Evolutionary conservation across 2,329 filamentous ascomycete genomes (phyloP).

Genomic region (Macroventuria anomochaeta): DNA sequence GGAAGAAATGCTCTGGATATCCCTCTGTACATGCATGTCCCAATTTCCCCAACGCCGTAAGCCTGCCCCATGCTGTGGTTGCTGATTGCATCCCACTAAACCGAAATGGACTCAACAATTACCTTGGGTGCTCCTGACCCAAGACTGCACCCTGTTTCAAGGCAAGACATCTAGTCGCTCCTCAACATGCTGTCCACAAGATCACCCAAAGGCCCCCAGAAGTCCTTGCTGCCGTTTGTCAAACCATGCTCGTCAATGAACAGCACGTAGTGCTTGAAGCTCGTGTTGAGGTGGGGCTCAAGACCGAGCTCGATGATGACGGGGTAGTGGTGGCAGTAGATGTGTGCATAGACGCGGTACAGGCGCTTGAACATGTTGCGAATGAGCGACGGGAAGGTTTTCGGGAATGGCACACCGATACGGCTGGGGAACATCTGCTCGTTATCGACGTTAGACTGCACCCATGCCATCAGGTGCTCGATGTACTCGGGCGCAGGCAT

Average conservation of each 20-base stretch:
- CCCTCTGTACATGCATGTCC: conserved; percentile 8
- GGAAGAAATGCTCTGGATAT: conserved; percentile 12
- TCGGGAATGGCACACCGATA: conserved; percentile 92
- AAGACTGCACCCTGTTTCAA: background rate
- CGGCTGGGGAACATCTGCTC: conserved; percentile 93
- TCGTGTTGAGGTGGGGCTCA: conserved; percentile 97
- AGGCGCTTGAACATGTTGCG: conserved; percentile 99
- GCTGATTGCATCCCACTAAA: background rate
- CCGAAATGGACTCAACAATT: background rate
- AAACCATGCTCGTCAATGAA: conserved; percentile 97
- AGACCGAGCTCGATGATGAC: conserved; percentile 93
- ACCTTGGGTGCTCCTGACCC: no score
- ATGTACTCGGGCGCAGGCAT: conserved; percentile 98
- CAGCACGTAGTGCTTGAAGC: conserved; percentile 99
- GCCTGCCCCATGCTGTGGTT: conserved; percentile 3
- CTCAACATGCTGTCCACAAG: conserved; percentile 97
- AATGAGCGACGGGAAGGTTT: conserved; percentile 89
- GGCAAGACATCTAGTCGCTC: conserved; percentile 68
- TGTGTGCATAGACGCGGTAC: conserved; percentile 95
- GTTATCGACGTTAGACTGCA: conserved; percentile 94
- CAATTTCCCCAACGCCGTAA: conserved; percentile 12
- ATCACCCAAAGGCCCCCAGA: conserved; percentile 94
- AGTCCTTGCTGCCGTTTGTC: conserved; percentile 87
- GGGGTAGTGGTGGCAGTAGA: conserved; percentile 98
- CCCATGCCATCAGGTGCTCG: conserved; percentile 96